Evolutionary conservation across 371 early-diverging fungal species (phyloP).

Genomic region (Chytridium lagenaria): DNA sequence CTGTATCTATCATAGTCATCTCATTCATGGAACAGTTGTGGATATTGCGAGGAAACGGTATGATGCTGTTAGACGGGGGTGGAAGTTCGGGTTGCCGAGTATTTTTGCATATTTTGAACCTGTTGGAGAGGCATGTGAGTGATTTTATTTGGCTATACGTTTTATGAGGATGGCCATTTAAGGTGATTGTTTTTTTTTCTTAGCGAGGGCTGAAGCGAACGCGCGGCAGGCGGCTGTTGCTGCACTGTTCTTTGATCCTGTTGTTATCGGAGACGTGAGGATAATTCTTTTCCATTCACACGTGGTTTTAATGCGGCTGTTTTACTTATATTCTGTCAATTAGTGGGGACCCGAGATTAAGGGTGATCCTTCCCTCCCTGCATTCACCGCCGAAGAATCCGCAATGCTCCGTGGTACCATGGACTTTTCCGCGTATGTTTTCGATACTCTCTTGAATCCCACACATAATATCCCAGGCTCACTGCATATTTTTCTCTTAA

Average conservation of each 20-base stretch:
- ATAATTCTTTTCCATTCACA: no score
- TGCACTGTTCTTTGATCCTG: constrained; percentile 9
- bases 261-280: constrained; percentile 7
- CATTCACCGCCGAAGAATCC: constrained; percentile 30
- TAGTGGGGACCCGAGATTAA: constrained; percentile 8
- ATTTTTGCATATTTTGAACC: constrained; percentile 20
- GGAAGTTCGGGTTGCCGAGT: constrained; percentile 37
- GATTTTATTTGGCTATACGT: not conserved
- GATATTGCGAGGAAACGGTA: constrained; percentile 26
- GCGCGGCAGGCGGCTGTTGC: not conserved
- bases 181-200: not conserved
- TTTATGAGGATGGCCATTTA: not conserved
- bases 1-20: constrained; percentile 25
- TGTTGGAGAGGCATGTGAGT: constrained; percentile 1
- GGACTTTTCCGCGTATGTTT: constrained; percentile 43
- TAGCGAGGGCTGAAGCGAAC: not conserved
- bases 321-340: no score
- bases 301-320: no score
- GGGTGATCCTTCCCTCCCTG: constrained; percentile 14
- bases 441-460: not conserved
- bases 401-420: constrained; percentile 29
- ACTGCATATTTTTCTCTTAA: not conserved
- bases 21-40: constrained; percentile 31
- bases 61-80: not conserved
- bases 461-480: not conserved